Conservation (phyloP, 176 grass and related monocot genomes). For the Aegilops umbellulata region DNA sequence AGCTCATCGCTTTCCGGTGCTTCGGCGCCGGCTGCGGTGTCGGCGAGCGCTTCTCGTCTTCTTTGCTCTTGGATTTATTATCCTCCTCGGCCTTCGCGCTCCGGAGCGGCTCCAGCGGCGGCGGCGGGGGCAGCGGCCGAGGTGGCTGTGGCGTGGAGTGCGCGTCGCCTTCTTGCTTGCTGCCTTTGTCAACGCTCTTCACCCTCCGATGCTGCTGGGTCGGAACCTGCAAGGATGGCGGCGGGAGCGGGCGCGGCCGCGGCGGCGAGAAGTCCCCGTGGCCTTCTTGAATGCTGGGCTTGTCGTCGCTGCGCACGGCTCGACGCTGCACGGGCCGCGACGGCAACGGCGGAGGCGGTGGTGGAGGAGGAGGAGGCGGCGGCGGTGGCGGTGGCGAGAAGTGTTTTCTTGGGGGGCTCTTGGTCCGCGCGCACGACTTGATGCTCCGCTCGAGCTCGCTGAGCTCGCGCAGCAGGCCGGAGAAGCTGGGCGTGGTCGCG, state of each 20-base stretch:
- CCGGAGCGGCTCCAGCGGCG: background rate
- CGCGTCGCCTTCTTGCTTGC: background rate
- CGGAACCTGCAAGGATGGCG: background rate
- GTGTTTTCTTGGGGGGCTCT: conserved; percentile 20
- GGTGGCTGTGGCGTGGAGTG: background rate
- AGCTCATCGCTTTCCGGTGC: conserved; percentile 30
- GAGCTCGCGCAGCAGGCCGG: conserved; percentile 62
- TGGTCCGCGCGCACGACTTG: conserved; percentile 36
- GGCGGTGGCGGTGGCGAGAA: background rate
- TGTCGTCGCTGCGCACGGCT: background rate
- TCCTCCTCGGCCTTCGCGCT: background rate
- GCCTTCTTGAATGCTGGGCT: conserved; percentile 16
- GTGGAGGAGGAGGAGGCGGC: background rate
- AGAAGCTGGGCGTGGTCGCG: conserved; percentile 48
- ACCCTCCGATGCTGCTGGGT: conserved; percentile 20
- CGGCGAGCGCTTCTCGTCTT: conserved; percentile 5
- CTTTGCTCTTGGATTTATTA: background rate
- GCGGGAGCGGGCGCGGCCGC: background rate
- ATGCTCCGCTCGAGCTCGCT: conserved; percentile 66
- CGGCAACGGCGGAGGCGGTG: background rate
- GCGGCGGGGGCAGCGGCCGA: background rate
- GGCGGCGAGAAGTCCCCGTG: conserved; percentile 26
- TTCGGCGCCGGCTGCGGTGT: background rate
- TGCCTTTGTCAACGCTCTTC: conserved; percentile 31
- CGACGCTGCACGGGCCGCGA: background rate